Evolutionary conservation across 2,329 filamentous ascomycete genomes (phyloP), one percentile per base, ranked within the genome.

Genomic region (Aureobasidium sp.): DNA sequence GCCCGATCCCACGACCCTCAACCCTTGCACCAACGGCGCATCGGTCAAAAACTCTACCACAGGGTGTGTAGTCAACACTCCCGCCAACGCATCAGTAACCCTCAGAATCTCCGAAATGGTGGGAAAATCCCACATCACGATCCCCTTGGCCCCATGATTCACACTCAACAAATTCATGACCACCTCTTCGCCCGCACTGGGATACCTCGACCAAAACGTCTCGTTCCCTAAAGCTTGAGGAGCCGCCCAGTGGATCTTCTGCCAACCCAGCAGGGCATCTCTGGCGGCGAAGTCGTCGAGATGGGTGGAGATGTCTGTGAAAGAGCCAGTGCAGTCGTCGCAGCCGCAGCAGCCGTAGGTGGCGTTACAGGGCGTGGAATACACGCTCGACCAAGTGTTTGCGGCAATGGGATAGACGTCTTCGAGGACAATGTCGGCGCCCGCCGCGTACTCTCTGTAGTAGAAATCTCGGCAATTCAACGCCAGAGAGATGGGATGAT

Each of bases 301-400:
- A 2, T 75, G 70, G 5, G 61, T 63, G 0, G 69, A 63, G n/a
- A 83, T 74, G 59, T 84, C 80, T 16, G 72, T 67, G 22, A 81
- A 70, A 14, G 61, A 62, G 45, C 76, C 78, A 2, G 64, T 58
- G 63, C 80, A 84, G 63, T 79, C 75, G 62, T 84, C 80, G 63
- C 81, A 84, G 12, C 80, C 80, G 66, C 80, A 83, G 67, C 78
- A 77, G 56, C 80, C 80, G 44, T 81, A 77, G 0, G 79, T 83
- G 2, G 66, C 54, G 63, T 83, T 83, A 62, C 78, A 81, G 0
- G 65, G 61, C 0, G 80, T 84, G 51, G 71, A 69, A 70, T 79
- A 83, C 3, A 67, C 65, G 41, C 73, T 74, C 5, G 74, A 78
- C 3, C 71, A 76, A 3, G 72, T 66, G 65, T 81, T 81, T 56